phyloP scores from a whole-genome alignment of 2,329 filamentous ascomycete genomes.

The Fusarium robinianum region DNA sequence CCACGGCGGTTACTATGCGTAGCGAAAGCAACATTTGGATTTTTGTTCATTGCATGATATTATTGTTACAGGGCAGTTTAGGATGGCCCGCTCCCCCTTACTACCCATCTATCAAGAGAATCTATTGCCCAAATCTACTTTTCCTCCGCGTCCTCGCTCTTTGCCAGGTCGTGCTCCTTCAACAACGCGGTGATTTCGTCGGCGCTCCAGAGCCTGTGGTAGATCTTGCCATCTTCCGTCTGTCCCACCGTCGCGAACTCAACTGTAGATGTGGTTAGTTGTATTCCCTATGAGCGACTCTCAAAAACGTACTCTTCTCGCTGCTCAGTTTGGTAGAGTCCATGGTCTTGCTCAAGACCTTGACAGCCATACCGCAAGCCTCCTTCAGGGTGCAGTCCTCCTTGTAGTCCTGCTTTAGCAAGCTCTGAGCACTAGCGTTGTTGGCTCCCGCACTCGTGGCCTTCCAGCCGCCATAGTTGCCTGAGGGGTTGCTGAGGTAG shows the following conservation, averaged over 20 bases:
- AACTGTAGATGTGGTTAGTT: conserved; percentile 58
- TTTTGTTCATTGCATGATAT: conserved; percentile 39
- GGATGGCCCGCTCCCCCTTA: conserved; percentile 29
- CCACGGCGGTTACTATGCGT: background rate
- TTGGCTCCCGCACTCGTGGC: conserved; percentile 97
- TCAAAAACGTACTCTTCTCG: conserved; percentile 83
- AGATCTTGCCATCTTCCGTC: conserved; percentile 94
- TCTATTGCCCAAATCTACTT: conserved; percentile 49
- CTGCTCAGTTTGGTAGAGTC: conserved; percentile 98
- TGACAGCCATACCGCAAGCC: conserved; percentile 95
- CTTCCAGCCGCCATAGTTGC: conserved; percentile 99
- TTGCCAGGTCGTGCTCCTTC: conserved; percentile 94
- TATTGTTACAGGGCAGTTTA: conserved; percentile 39
- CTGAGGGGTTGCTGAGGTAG: conserved; percentile 97
- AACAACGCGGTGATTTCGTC: conserved; percentile 94
- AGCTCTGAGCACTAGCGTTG: conserved; percentile 94
- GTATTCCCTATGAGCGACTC: background rate
- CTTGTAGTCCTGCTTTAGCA: conserved; percentile 99
- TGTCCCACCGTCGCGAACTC: conserved; percentile 98
- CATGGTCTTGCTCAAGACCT: conserved; percentile 99
- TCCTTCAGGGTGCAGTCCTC: conserved; percentile 96
- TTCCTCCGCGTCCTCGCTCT: conserved; percentile 75
- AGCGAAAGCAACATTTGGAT: conserved; percentile 3
- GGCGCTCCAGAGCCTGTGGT: conserved; percentile 95
- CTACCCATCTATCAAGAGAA: conserved; percentile 37